Evolutionary conservation across 2,329 filamentous ascomycete species (phyloP), one percentile per base, ranked within the genome.

Genomic region (Cladobotryum protrusum): DNA sequence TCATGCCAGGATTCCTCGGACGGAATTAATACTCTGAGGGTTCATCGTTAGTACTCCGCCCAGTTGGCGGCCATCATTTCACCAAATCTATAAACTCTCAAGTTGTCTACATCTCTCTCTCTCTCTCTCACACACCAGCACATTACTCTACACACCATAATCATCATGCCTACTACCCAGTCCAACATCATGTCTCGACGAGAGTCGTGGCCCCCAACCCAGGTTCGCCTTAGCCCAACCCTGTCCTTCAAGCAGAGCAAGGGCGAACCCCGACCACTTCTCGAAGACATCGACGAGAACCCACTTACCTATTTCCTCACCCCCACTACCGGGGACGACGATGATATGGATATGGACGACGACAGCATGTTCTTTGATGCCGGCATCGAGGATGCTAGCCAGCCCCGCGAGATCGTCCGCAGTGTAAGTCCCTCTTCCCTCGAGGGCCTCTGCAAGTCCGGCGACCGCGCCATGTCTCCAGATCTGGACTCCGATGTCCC

Each of bases 391-490:
- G 72, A 77, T 56, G 61, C 67, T 48, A 72, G 66, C 52, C 68
- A 68, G 4, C 72, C 74, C 3, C 61, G 65, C 24, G 70, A 72
- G 14, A 68, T 74, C 37, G 67, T 80, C 47, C 72, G 78, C 53
- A 80, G 74, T 56, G 72, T 82, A 52, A 81, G 77, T 59, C 78
- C 78, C 2, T 81, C 78, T 1, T 77, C 70, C 29, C 74, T 82
- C 32, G 73, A 72, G 19, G 75, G 76, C 3, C 72, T 79, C 14
- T 68, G 71, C 52, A 76, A 72, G 59, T 63, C 72, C 5, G 24
- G 45, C 37, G 65, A 61, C 45, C 67, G 65, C 4, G 57, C 61
- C 8, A 54, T 53, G 5, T 66, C 71, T 55, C 69, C 69, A 3
- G 70, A 72, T 45, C 57, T 60, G 24, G 61, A 69, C 20, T 67